Evolutionary conservation across 2,329 filamentous ascomycete genomes (phyloP).

Genomic region (Parastagonospora nodorum): DNA sequence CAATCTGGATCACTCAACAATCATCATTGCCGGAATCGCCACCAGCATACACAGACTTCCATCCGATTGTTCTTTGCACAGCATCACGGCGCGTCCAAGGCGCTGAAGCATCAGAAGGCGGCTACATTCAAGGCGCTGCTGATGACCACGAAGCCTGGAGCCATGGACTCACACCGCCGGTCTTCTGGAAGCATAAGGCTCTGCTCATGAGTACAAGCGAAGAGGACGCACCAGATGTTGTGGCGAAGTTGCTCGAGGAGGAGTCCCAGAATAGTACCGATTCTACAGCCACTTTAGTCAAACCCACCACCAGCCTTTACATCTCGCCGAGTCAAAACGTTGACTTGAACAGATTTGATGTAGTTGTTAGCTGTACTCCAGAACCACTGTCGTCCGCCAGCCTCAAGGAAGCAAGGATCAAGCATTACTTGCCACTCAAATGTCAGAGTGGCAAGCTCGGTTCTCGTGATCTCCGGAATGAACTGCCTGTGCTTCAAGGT

Average conservation of each 20-base stretch:
- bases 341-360: slow-evolving; percentile 45
- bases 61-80: slow-evolving; percentile 83
- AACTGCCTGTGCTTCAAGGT: slow-evolving; percentile 66
- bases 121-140: slow-evolving; percentile 91
- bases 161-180: slow-evolving; percentile 71
- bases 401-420: slow-evolving; percentile 30
- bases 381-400: slow-evolving; percentile 38
- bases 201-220: slow-evolving; percentile 68
- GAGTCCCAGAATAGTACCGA: slow-evolving; percentile 6
- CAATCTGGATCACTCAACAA: slow-evolving; percentile 79
- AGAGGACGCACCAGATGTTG: slow-evolving; percentile 62
- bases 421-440: slow-evolving; percentile 62
- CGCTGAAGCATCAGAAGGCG: slow-evolving; percentile 70
- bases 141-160: slow-evolving; percentile 97
- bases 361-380: slow-evolving; percentile 52
- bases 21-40: slow-evolving; percentile 57
- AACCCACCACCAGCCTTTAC: slow-evolving; percentile 48
- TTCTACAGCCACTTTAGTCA: slow-evolving; percentile 46
- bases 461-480: slow-evolving; percentile 77
- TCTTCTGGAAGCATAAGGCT: slow-evolving; percentile 78
- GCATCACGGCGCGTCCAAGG: slow-evolving; percentile 74
- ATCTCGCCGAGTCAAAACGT: slow-evolving; percentile 47
- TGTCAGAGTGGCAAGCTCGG: slow-evolving; percentile 77
- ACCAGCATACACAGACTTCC: slow-evolving; percentile 60
- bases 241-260: slow-evolving; percentile 49